Evolutionary conservation across 2,329 filamentous ascomycete genomes (phyloP).

Genomic region (Penicillium sclerotiorum): DNA sequence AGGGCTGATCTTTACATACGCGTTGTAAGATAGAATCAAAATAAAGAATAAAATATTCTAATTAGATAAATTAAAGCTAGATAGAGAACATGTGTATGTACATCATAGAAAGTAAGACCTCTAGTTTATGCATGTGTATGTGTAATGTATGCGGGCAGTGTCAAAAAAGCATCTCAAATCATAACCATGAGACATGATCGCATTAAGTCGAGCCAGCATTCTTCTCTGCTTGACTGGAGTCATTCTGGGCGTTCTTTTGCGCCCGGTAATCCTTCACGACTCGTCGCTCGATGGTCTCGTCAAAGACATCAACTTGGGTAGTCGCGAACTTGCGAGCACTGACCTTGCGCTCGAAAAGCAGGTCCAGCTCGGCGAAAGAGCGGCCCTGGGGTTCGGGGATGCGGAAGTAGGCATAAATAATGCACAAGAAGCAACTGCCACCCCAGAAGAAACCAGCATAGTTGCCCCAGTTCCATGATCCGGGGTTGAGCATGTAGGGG

Average conservation of each 20-base stretch:
- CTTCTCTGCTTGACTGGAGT: slow-evolving; percentile 59
- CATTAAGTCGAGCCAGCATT: slow-evolving; percentile 21
- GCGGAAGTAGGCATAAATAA: slow-evolving; percentile 79
- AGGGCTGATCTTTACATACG: too few relatives aligned
- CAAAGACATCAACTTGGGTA: slow-evolving; percentile 60
- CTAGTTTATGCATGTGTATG: not conserved
- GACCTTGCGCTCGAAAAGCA: slow-evolving; percentile 76
- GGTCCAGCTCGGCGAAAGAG: slow-evolving; percentile 82
- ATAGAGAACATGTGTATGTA: slow-evolving; percentile 1
- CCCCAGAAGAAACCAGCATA: slow-evolving; percentile 88
- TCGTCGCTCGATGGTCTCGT: slow-evolving; percentile 35
- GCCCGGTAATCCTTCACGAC: slow-evolving; percentile 34
- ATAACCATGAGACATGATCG: slow-evolving; percentile 23
- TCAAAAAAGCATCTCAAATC: slow-evolving; percentile 11
- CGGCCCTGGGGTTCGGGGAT: slow-evolving; percentile 78
- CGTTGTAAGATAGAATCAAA: too few relatives aligned
- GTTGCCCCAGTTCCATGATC: slow-evolving; percentile 84
- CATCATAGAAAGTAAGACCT: not conserved
- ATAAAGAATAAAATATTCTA: too few relatives aligned
- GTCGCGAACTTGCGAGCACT: slow-evolving; percentile 71
- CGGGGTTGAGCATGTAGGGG: slow-evolving; percentile 90
- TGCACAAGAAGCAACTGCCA: slow-evolving; percentile 76
- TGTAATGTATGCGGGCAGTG: not conserved
- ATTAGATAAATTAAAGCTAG: slow-evolving; percentile 5
- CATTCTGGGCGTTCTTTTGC: slow-evolving; percentile 54